Evolutionary conservation across 352 stramenopile species (phyloP).

Genomic region (Phytopythium boreale): DNA sequence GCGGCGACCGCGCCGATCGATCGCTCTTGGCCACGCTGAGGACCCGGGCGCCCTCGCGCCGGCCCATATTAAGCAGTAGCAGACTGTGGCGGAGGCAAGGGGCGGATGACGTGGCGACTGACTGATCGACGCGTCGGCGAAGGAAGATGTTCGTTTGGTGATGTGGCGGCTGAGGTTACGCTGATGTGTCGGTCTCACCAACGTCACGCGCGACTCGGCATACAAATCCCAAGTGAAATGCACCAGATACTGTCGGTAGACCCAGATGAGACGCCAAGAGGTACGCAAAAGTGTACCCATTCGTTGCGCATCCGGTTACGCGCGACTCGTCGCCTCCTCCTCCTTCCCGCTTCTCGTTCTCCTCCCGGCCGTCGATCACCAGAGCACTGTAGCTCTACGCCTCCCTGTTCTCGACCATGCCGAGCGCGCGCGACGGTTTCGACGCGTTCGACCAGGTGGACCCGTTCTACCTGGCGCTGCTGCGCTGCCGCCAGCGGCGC

Average conservation of each 20-base stretch:
- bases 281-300: constrained; percentile 3
- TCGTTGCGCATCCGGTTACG: not conserved
- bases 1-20: constrained; percentile 1
- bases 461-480: constrained; percentile 85
- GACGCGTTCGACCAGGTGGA: constrained; percentile 74
- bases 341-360: not conserved
- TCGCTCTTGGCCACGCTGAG: not conserved
- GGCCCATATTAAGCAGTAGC: not conserved
- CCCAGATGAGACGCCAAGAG: not conserved
- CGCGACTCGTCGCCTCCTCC: constrained; percentile 12
- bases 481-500: constrained; percentile 69
- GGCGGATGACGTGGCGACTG: too few species aligned
- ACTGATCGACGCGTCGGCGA: too few species aligned
- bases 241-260: not conserved
- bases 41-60: not conserved
- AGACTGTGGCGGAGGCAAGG: not conserved
- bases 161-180: not conserved
- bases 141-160: not conserved
- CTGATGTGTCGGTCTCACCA: not conserved
- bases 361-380: not conserved
- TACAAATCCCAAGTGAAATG: constrained; percentile 3
- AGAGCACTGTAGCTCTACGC: not conserved
- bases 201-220: not conserved
- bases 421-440: constrained; percentile 19
- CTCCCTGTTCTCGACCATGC: not conserved